Evolutionary conservation across 1,284 basidiomycete species (phyloP).

Genomic region (Boletus semigastroideus): DNA sequence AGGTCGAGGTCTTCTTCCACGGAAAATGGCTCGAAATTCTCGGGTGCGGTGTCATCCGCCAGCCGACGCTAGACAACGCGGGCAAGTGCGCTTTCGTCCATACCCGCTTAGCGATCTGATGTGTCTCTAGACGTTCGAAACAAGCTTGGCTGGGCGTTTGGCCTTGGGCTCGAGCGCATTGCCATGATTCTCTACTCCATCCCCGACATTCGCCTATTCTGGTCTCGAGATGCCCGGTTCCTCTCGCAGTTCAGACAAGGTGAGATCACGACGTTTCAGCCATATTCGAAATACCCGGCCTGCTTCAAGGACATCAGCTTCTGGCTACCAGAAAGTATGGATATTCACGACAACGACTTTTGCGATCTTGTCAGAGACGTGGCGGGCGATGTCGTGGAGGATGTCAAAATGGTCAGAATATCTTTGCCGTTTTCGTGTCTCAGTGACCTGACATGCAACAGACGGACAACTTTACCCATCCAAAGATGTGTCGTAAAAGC

Average conservation of each 20-base stretch:
- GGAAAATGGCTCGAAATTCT: slow-evolving; percentile 98
- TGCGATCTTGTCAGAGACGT: slow-evolving; percentile 93
- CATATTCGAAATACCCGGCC: slow-evolving; percentile 88
- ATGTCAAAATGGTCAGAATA: slow-evolving; percentile 74
- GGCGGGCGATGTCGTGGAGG: slow-evolving; percentile 90
- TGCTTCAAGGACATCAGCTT: slow-evolving; percentile 92
- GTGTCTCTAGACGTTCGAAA: slow-evolving; percentile 61
- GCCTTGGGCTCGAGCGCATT: slow-evolving; percentile 95
- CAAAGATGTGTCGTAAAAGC: slow-evolving; percentile 80
- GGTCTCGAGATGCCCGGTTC: slow-evolving; percentile 91
- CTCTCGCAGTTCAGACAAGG: slow-evolving; percentile 80
- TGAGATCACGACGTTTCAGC: slow-evolving; percentile 78
- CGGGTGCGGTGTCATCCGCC: slow-evolving; percentile 90
- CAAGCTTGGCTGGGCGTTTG: slow-evolving; percentile 98
- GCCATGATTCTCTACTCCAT: slow-evolving; percentile 98
- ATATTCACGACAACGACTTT: slow-evolving; percentile 94
- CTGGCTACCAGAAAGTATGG: slow-evolving; percentile 63
- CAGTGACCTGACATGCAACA: slow-evolving; percentile 34
- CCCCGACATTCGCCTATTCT: slow-evolving; percentile 99
- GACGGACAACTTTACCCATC: slow-evolving; percentile 93
- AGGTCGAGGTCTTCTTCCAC: slow-evolving; percentile 96
- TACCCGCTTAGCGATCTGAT: slow-evolving; percentile 9
- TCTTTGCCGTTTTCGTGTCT: background rate
- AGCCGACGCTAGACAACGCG: slow-evolving; percentile 84
- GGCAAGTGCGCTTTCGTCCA: slow-evolving; percentile 50